A percentile compares a stretch with the other conserved stretches of the same genome.
These are phyloP conservation scores for Spergularia marina DNA, from an alignment of 148 eudicot genomes.

Conservation along the genomic window DNA sequence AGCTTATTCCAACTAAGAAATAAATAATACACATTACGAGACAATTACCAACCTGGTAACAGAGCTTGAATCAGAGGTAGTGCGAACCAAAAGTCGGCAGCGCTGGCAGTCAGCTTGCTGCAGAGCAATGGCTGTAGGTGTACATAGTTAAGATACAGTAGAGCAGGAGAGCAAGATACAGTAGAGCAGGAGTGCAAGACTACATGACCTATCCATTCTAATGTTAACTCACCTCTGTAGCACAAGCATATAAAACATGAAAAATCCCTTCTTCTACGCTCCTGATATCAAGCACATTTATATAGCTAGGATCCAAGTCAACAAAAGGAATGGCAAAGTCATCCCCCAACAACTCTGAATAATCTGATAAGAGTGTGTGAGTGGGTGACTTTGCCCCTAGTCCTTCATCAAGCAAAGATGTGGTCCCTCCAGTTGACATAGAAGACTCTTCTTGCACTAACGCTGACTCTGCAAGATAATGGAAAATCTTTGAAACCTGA, in stretches of 20 bases:
- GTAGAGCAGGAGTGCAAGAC: constrained; percentile 9
- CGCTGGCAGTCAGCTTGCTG: constrained; percentile 59
- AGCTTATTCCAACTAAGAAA: background rate
- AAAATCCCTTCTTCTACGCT: constrained; percentile 70
- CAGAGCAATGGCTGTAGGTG: constrained; percentile 62
- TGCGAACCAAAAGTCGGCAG: constrained; percentile 64
- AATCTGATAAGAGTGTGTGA: constrained; percentile 44
- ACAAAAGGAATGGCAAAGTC: constrained; percentile 50
- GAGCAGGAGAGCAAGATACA: constrained; percentile 13
- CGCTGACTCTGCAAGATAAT: constrained; percentile 42
- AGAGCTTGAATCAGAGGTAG: constrained; percentile 81
- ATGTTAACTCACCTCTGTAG: constrained; percentile 56
- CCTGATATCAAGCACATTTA: constrained; percentile 56
- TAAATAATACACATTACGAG: constrained; percentile 5
- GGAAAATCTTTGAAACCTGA: constrained; percentile 67
- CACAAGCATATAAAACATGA: constrained; percentile 77
- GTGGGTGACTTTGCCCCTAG: constrained; percentile 30
- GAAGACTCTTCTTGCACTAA: constrained; percentile 39
- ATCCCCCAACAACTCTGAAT: constrained; percentile 67
- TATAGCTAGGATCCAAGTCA: constrained; percentile 53
- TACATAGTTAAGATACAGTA: constrained; percentile 23
- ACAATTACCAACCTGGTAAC: constrained; percentile 57
- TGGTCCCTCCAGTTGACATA: constrained; percentile 28
- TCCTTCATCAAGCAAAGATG: constrained; percentile 42
- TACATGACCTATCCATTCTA: background rate